Base-by-base conservation (phyloP, 257 asterid genomes). In the Fraxinus excelsior region DNA sequence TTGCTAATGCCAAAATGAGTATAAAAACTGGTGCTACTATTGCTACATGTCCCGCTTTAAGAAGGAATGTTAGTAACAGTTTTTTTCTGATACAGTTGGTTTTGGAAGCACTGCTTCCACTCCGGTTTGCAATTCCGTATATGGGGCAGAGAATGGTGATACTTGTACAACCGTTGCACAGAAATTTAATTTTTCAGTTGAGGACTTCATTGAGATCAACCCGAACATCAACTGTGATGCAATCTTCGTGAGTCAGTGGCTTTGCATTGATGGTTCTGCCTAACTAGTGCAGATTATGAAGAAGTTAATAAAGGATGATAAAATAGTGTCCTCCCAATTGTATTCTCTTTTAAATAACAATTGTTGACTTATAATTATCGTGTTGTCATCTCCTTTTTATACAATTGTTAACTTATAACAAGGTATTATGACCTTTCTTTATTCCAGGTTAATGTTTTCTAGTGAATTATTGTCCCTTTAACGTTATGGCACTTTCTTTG, bases 181-280 rank as follows among this genome's bases (percentile, higher is more conserved):
- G 37, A 62, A n/a, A 23, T 82, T 71, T 42, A 67, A 19, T 31
- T 62, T 79, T 4, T 51, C 85, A 0, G 29, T 72, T 3, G 32
- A 64, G 26, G 38, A 74, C 1, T 82, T 82, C 40, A 16, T 32
- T 0, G 19, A 8, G 29, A 49, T 82, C 28, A 84, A 84, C 51
- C 87, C 87, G 18, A 81, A 84, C 46, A 37, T 84, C 69, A 81
- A 81, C 49, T 84, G 85, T 18, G 42, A 73, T 1, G 73, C 71
- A 0, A 69, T 81, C 34, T 84, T 84, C 0, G 81, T 81, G 25
- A 81, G 81, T 13, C 85, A 81, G 31, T 81, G 87, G 87, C 81
- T 84, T 1, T 84, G 87, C 0, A 9, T 81, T 23, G 79, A 13
- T 11, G 83, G 78, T 56, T 81, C 81, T 25, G 12, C 67, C 46